phyloP scores from a whole-genome alignment of 768 basidiomycete species.

The Serendipita vermifera region DNA sequence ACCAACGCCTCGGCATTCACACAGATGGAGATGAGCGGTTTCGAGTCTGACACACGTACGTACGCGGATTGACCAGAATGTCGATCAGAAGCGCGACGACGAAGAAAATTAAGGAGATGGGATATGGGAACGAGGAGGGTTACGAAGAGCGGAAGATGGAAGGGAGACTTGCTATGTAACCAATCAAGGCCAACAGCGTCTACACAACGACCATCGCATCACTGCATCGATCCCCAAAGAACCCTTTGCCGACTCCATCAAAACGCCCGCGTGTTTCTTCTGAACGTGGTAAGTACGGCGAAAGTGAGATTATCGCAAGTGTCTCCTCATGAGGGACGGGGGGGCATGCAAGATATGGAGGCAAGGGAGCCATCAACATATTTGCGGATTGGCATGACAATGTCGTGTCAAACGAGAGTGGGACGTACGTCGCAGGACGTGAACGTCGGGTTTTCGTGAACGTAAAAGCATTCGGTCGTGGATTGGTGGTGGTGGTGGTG shows the following conservation, averaged over 20 bases:
- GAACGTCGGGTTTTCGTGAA: constrained; percentile 7
- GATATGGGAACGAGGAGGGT: not conserved
- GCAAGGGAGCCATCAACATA: not conserved
- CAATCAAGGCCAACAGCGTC: not conserved
- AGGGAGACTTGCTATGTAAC: not conserved
- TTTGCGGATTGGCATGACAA: not conserved
- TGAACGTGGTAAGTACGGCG: not conserved
- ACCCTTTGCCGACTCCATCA: not conserved
- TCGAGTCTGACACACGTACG: not conserved
- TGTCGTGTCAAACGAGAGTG: constrained; percentile 6
- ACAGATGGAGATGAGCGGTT: not conserved
- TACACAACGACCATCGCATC: not conserved
- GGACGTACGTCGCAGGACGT: constrained; percentile 6
- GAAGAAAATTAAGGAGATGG: not conserved
- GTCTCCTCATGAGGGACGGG: not conserved
- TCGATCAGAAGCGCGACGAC: not conserved
- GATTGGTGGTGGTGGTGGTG: not conserved
- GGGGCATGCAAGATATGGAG: not conserved
- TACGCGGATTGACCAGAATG: not conserved
- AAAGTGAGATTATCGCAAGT: not conserved
- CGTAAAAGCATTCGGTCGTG: not conserved
- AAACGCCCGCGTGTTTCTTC: not conserved
- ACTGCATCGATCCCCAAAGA: not conserved
- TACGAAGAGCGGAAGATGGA: not conserved
- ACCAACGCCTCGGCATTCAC: constrained; percentile 8